Evolutionary conservation across 2,329 filamentous ascomycete genomes (phyloP).

Genomic region (Pseudogymnoascus sp.): DNA sequence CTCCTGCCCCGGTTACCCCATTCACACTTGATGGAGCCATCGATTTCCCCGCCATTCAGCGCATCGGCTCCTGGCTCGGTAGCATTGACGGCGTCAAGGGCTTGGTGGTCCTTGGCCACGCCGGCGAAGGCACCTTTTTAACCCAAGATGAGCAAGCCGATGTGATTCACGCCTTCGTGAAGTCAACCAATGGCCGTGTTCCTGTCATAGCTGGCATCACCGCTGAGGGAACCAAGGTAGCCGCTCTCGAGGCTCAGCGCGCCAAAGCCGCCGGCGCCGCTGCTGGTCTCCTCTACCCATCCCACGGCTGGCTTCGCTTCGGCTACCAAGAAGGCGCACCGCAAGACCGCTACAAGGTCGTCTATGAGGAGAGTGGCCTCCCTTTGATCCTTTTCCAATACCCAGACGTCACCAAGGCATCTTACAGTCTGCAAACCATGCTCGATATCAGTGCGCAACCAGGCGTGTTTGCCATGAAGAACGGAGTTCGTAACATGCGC

Average conservation of each 20-base stretch:
- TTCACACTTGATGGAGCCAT: conserved; percentile 42
- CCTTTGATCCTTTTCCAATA: conserved; percentile 49
- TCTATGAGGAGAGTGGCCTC: conserved; percentile 42
- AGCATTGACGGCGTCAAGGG: conserved; percentile 45
- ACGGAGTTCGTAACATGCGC: conserved; percentile 50
- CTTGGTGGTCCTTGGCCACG: conserved; percentile 47
- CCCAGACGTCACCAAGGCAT: conserved; percentile 46
- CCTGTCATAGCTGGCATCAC: conserved; percentile 48
- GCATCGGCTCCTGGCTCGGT: conserved; percentile 46
- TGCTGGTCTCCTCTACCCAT: conserved; percentile 45
- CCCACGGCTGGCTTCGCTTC: conserved; percentile 48
- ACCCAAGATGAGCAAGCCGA: conserved; percentile 41
- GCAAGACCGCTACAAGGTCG: conserved; percentile 43
- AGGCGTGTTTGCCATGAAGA: conserved; percentile 50
- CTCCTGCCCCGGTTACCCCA: conserved; percentile 45
- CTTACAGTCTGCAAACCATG: conserved; percentile 44
- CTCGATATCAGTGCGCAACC: conserved; percentile 46
- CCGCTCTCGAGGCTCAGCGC: conserved; percentile 43
- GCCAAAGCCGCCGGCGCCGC: conserved; percentile 44
- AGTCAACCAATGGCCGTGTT: conserved; percentile 42
- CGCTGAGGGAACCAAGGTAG: conserved; percentile 45
- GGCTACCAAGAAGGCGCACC: conserved; percentile 46
- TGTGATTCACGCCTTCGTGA: conserved; percentile 46
- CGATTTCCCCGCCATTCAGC: conserved; percentile 46
- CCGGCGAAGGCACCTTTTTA: conserved; percentile 47